Evolutionary conservation across 345 rosid genomes (phyloP), one percentile per base, ranked within the genome.

Genomic region (Linum trigynum): DNA sequence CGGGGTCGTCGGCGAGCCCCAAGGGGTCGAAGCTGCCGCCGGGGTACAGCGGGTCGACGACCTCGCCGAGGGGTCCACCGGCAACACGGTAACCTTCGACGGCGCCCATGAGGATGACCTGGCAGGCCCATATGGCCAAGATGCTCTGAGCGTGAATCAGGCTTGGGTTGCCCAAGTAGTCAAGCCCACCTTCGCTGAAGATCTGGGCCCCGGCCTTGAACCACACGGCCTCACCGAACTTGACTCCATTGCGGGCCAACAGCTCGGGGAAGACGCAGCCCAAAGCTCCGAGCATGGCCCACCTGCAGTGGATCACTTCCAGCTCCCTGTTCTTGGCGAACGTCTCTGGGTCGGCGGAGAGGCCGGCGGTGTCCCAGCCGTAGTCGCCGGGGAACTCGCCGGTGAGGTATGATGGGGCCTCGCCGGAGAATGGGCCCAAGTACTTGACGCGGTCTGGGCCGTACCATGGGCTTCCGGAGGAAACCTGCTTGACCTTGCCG

Each of bases 131-230:
- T 66, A 90, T 87, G 55, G 96, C 91, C 68, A 87, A 67, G 69
- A 89, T 84, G 81, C 91, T 89, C 51, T 85, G 89, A 3, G 96
- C 91, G 11, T 85, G 94, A 68, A 86, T 72, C 82, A 89, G 67
- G 83, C 86, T 87, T 2, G 94, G 91, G 86, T 86, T 89, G 0
- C 96, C 91, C 77, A 84, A 75, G 85, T 86, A 86, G 83, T 89
- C 91, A 16, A 89, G 82, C 0, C 96, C 92, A 51, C 92, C 32
- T 23, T 23, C 32, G 32, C 32, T 23, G 32, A 23, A 23, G 32
- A 23, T 23, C 1, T 23, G 32, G 0, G 96, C 75, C 1, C 94
- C 91, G 0, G 96, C 94, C 82, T 89, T 86, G 88, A 88, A 88
- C 91, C 91, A 88, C 3, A 88, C 86, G 0, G 91, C 89, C 70